Base-by-base conservation (phyloP, 495 filamentous ascomycete genomes). In the Penicillium mononematosum region DNA sequence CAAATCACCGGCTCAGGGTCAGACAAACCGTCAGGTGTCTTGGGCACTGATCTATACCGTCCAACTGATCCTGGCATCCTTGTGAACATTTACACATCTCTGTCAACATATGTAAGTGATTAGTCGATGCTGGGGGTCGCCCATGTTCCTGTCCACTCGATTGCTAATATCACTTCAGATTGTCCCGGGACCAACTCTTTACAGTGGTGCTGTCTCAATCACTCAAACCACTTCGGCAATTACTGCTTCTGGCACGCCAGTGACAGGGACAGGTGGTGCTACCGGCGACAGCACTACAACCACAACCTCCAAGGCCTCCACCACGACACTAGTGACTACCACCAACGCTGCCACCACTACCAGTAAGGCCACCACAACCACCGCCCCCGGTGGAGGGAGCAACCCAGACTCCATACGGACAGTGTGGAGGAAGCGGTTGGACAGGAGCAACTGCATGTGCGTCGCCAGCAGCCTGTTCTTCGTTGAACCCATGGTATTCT, bases 1-100 rank as follows among this genome's bases (percentile, higher is more conserved):
- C 78, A 84, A 51, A 74, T 92, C 45, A 85, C 83, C 3, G 87
- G 89, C 43, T 66, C 72, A 19, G 89, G 86, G 10, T 78, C 76
- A 36, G 79, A 75, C 51, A 59, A 68, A 0, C 86, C 87, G 2
- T 59, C 71, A 1, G 88, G 87, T 38, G 78, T 81, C 2, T 54
- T 77, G 3, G 88, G 82, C 7, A 84, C 82, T 0, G 65, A 73
- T 4, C 78, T 89, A 4, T 90, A 90, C 66, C 77, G 61, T 2
- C 59, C 77, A n/a, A 76, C 68, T 4, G 85, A 88, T 62, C 70
- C 84, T 0, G 85, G 86, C 32, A 83, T 89, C 58, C 50, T 81
- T 29, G 76, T 87, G 66, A 80, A 85, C 66, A 83, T 87, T 57
- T 88, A 85, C 70, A 62, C 67, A 9, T 67, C 66, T 11, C 64